Conservation (phyloP, 257 asterid genomes). For the Solanum dulcamara region DNA sequence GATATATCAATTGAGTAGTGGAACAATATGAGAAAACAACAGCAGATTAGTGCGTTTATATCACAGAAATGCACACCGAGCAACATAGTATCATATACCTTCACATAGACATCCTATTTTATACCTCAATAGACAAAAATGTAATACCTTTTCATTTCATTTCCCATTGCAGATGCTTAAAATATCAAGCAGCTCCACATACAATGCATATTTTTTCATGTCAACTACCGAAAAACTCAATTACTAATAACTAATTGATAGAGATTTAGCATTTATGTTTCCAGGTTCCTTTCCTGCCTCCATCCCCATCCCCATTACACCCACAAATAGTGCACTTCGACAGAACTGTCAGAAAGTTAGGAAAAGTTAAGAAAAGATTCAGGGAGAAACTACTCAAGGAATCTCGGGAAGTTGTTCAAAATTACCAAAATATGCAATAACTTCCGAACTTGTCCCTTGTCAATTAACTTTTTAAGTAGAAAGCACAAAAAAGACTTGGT, state of each 20-base stretch:
- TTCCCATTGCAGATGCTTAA: neutral
- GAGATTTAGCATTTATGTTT: neutral
- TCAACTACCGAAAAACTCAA: neutral
- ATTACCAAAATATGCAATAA: neutral
- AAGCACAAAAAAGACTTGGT: neutral
- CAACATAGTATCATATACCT: neutral
- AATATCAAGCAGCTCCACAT: neutral
- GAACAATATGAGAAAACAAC: neutral
- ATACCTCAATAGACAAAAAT: neutral
- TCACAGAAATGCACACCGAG: neutral
- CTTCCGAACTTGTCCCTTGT: neutral
- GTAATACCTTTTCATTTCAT: neutral
- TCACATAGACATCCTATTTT: neutral
- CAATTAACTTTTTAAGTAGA: neutral
- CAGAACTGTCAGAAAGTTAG: neutral
- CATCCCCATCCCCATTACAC: neutral
- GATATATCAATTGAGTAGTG: neutral
- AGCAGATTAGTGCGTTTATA: neutral
- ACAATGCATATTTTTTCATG: neutral
- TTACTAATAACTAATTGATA: neutral
- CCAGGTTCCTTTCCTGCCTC: neutral
- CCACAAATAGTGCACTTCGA: neutral
- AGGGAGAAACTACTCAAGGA: neutral
- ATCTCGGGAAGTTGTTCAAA: neutral
- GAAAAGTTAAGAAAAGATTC: neutral